These are phyloP conservation scores for Hygrophoropsis aurantiaca DNA, from an alignment of 768 basidiomycete genomes.

Conservation along the genomic window DNA sequence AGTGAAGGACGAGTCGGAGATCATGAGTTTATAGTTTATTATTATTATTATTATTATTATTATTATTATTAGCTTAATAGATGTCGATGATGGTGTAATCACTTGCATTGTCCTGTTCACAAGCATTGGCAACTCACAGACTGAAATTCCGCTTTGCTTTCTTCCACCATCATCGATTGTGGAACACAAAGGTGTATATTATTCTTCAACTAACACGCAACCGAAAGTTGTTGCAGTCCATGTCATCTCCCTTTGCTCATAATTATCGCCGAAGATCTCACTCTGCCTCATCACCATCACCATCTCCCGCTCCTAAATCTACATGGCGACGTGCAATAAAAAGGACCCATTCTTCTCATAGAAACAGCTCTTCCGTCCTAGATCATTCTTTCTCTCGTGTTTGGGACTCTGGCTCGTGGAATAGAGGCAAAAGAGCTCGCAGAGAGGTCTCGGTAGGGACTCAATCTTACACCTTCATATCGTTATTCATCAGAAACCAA, in stretches of 20 bases:
- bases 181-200: too few relatives aligned
- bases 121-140: constrained; percentile 6
- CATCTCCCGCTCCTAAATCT: constrained; percentile 34
- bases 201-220: too few relatives aligned
- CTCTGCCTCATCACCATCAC: constrained; percentile 41
- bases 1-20: too few relatives aligned
- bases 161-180: too few relatives aligned
- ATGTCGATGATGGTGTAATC: too few relatives aligned
- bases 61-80: too few relatives aligned
- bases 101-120: background rate
- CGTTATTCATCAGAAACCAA: constrained; percentile 7
- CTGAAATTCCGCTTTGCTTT: too few relatives aligned
- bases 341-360: constrained; percentile 44
- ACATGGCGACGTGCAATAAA: constrained; percentile 47
- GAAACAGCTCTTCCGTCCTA: constrained; percentile 32
- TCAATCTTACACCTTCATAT: constrained; percentile 3
- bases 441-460: constrained; percentile 45
- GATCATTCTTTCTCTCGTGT: constrained; percentile 38
- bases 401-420: constrained; percentile 55
- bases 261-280: constrained; percentile 54
- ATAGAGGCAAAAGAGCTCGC: constrained; percentile 55
- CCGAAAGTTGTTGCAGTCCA: constrained; percentile 10
- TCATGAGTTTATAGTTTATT: too few relatives aligned
- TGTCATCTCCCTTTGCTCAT: constrained; percentile 35
- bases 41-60: too few relatives aligned